Conservation (phyloP, 108 stramenopile genomes). For the Cyclotella distinguenda region DNA sequence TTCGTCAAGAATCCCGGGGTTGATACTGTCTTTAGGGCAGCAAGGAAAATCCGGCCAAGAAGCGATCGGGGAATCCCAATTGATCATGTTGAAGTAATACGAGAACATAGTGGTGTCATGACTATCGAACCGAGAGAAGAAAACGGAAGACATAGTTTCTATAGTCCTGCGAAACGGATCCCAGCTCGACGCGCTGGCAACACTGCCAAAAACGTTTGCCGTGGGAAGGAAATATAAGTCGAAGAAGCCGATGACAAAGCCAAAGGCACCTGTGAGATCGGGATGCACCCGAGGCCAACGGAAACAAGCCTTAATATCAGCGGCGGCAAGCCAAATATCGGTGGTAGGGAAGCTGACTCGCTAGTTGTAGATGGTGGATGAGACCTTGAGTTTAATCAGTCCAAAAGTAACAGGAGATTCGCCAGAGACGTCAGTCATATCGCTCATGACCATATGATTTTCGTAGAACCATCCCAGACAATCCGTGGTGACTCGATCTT, state of each 20-base stretch:
- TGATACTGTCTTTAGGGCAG: no score
- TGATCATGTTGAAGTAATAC: no score
- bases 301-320: slow-evolving; percentile 14
- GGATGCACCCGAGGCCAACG: slow-evolving; percentile 2
- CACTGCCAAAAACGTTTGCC: no score
- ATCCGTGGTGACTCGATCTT: background rate
- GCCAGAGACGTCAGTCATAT: background rate
- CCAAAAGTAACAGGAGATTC: slow-evolving; percentile 14
- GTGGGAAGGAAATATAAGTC: slow-evolving; percentile 3
- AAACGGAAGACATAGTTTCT: no score
- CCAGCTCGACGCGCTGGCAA: no score
- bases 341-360: background rate
- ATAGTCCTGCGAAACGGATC: no score
- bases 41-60: no score
- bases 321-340: background rate
- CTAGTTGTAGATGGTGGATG: slow-evolving; percentile 7
- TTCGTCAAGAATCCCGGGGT: no score
- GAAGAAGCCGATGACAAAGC: background rate
- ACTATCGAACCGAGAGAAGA: no score
- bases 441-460: slow-evolving; percentile 7
- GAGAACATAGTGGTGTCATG: no score
- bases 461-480: slow-evolving; percentile 18
- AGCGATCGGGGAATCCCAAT: no score
- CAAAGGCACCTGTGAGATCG: slow-evolving; percentile 8
- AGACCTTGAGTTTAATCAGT: no score